Evolutionary conservation across 2,329 filamentous ascomycete genomes (phyloP).

Genomic region (Colletotrichum lini): DNA sequence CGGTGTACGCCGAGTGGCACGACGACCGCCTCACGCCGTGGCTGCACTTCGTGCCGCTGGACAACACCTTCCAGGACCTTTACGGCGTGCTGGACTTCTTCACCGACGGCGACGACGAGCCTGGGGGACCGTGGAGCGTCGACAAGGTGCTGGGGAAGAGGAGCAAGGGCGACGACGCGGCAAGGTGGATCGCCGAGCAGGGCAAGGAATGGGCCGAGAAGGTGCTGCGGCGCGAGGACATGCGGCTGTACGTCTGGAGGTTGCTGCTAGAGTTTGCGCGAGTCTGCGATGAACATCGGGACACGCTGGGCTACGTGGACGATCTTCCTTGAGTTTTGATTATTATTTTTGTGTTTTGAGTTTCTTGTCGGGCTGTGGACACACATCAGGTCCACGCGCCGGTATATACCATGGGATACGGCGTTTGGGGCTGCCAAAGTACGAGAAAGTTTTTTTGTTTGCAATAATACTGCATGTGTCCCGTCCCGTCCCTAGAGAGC

Average conservation of each 20-base stretch:
- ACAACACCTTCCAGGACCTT: constrained; percentile 77
- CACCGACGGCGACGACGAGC: constrained; percentile 59
- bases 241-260: constrained; percentile 76
- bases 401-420: constrained; percentile 14
- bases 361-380: not conserved
- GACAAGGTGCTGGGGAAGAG: constrained; percentile 34
- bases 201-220: constrained; percentile 74
- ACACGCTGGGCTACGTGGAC: constrained; percentile 60
- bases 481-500: too few relatives aligned
- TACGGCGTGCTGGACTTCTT: constrained; percentile 78
- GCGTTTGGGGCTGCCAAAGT: not conserved
- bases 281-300: constrained; percentile 61
- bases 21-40: constrained; percentile 78
- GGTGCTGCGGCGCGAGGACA: constrained; percentile 75
- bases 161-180: constrained; percentile 65
- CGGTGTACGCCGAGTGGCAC: constrained; percentile 83
- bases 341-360: not conserved
- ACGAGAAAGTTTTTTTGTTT: not conserved
- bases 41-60: constrained; percentile 81
- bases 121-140: constrained; percentile 25
- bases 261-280: constrained; percentile 72
- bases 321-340: constrained; percentile 51
- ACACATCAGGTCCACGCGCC: not conserved
- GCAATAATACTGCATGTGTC: not conserved
- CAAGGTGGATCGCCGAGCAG: constrained; percentile 70